Evolutionary conservation across 441 rosid genomes (phyloP), one percentile per base, ranked within the genome.

Genomic region (Hypseocharis bilobata): DNA sequence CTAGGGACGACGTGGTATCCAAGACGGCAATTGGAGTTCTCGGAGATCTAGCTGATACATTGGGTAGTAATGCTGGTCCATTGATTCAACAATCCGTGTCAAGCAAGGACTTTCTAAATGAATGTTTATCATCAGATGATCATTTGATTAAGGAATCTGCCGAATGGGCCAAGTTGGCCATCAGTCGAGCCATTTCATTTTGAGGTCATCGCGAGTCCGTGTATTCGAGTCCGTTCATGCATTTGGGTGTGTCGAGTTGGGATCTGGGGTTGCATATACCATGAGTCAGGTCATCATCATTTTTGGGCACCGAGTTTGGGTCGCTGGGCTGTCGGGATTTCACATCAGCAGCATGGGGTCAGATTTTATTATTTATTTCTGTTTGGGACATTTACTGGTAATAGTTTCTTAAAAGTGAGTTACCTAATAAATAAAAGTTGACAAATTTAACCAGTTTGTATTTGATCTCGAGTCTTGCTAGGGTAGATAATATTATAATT

Each of bases 151-250:
- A 81, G 72, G 84, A 81, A 78, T 81, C 84, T 63, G 84, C 84
- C n/a, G 84, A 86, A 80, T 86, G 92, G 92, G 86, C 87, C 52
- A 86, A 83, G 70, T 77, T 80, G 80, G 89, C 92, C 73, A 82
- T 86, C 55, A 78, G 70, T 66, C 86, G 84, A 52, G 87, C 89
- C 59, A 79, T 83, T 55, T 80, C 89, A 70, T 81, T 80, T 82
- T 84, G 85, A 86, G 77, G 74, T 73, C 25, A 61, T 73, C 47
- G 72, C 65, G 64, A 60, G 69, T 28, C 29, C 62, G 55, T 68
- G 29, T 73, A 66, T 64, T 66, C 70, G 67, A 84, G 81, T 81
- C 66, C 68, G 80, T 86, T 75, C 92, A 83, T 84, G 89, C 89
- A 81, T 86, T 81, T 73, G 84, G 77, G 82, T 80, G 81, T 67